phyloP scores from a whole-genome alignment of 2,329 filamentous ascomycete species.

The Cladosporium austrohemisphaericum region DNA sequence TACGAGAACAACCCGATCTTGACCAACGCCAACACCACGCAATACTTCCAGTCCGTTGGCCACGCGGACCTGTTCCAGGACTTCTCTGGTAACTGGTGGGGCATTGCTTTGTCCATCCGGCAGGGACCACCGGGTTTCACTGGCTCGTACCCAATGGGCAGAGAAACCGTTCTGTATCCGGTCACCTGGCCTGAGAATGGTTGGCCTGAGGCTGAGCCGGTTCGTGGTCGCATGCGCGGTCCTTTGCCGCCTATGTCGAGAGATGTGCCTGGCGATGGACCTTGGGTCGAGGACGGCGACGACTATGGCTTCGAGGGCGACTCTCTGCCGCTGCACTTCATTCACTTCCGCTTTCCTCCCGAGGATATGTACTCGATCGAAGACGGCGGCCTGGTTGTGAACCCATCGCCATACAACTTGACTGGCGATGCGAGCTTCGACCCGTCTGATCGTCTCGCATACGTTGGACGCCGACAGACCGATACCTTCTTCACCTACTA shows the following conservation, averaged over 20 bases:
- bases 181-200: conserved; percentile 48
- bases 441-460: conserved; percentile 41
- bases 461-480: conserved; percentile 54
- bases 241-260: conserved; percentile 36
- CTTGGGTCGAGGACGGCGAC: conserved; percentile 44
- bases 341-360: conserved; percentile 54
- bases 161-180: conserved; percentile 50
- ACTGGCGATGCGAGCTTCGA: conserved; percentile 40
- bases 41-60: conserved; percentile 50
- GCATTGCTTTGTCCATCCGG: conserved; percentile 45
- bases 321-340: conserved; percentile 52
- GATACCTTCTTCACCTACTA: conserved; percentile 53
- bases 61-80: conserved; percentile 58
- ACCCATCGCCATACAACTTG: conserved; percentile 51
- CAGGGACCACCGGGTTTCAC: conserved; percentile 39
- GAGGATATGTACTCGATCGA: conserved; percentile 44
- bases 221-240: conserved; percentile 46
- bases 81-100: conserved; percentile 51
- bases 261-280: conserved; percentile 40
- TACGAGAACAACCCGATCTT: conserved; percentile 27
- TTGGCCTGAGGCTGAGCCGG: conserved; percentile 36
- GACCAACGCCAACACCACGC: conserved; percentile 25
- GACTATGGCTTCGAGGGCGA: conserved; percentile 45
- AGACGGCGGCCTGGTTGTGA: conserved; percentile 41
- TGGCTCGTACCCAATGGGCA: conserved; percentile 50